Evolutionary conservation across 345 rosid species (phyloP).

Genomic region (Gossypium ekmanianum): DNA sequence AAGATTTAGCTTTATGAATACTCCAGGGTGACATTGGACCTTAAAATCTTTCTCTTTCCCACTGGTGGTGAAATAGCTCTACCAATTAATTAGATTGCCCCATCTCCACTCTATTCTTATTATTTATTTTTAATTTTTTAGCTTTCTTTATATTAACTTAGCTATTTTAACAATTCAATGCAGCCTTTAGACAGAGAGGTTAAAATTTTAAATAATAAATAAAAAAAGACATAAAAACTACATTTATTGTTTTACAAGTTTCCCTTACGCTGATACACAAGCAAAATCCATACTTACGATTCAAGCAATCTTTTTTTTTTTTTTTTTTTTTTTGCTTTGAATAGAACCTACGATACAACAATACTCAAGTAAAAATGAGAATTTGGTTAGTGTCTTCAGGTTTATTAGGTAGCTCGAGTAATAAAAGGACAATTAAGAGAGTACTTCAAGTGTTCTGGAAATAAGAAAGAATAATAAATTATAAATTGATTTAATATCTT

Average conservation of each 20-base stretch:
- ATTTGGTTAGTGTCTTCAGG: slow-evolving; percentile 5
- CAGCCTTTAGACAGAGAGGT: slow-evolving; percentile 20
- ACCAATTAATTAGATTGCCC: slow-evolving; percentile 48
- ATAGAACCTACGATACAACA: neutral
- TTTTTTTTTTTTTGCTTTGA: neutral
- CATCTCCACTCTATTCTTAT: slow-evolving; percentile 58
- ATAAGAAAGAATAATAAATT: neutral
- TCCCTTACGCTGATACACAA: slow-evolving; percentile 27
- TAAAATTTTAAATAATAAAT: neutral
- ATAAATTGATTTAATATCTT: no score
- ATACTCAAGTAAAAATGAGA: neutral
- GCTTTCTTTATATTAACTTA: slow-evolving; percentile 1
- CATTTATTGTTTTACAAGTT: slow-evolving; percentile 44
- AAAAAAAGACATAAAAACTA: slow-evolving; percentile 29
- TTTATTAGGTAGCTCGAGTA: slow-evolving; percentile 25
- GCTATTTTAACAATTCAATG: slow-evolving; percentile 24
- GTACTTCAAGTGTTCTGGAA: neutral
- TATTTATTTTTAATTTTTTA: slow-evolving; percentile 2
- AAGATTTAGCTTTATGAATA: slow-evolving; percentile 44
- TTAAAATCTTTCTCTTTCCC: slow-evolving; percentile 30
- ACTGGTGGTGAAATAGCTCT: slow-evolving; percentile 26
- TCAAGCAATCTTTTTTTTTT: slow-evolving; percentile 44
- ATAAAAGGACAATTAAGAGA: slow-evolving; percentile 9
- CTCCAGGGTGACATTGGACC: slow-evolving; percentile 71
- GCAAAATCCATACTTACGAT: slow-evolving; percentile 43